Base-by-base conservation (phyloP, 2,329 filamentous ascomycete genomes). In the Didymella sp. region DNA sequence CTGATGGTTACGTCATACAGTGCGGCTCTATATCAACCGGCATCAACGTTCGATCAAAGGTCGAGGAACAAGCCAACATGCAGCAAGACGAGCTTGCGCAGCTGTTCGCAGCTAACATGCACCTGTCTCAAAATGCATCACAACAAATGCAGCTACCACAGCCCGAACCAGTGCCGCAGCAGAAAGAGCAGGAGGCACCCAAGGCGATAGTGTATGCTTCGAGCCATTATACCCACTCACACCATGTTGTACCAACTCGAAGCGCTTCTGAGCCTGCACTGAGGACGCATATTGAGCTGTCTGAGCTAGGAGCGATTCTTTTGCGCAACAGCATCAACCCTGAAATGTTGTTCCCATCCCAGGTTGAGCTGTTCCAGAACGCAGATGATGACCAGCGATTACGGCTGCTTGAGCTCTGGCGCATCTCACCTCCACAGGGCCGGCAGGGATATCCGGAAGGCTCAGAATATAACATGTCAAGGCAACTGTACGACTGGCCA, bases 401-500 rank as follows among this genome's bases (percentile, higher is more conserved):
- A 55, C 86, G 91, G 21, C 82, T 96, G 15, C 81, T 96, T 35
- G 89, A 96, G 73, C 85, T 96, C 15, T 96, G 92, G 92, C 87
- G 86, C 57, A 91, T 93, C 64, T 91, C 87, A 56, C 90, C 90
- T 21, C 90, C 89, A 0, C 60, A 68, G 31, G 72, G 73, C n/a
- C 65, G 71, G 13, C 73, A 74, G 45, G 71, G 70, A 3, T 64
- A 66, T 38, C 71, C 70, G 19, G 55, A 61, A 41, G 70, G 65
- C n/a, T 61, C 63, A n/a, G 84, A 81, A 38, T 85, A 84, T 60
- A 74, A 76, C 24, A 67, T 73, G 37, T 76, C 77, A 11, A 59
- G 72, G 62, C 68, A 75, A 61, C 58, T 79, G 75, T 56, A 80
- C 52, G 71, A 74, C 76, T 90, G 69, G 87, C 86, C 67, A 70